phyloP scores from a whole-genome alignment of 2,329 filamentous ascomycete species.

The Botrytis cinerea region DNA sequence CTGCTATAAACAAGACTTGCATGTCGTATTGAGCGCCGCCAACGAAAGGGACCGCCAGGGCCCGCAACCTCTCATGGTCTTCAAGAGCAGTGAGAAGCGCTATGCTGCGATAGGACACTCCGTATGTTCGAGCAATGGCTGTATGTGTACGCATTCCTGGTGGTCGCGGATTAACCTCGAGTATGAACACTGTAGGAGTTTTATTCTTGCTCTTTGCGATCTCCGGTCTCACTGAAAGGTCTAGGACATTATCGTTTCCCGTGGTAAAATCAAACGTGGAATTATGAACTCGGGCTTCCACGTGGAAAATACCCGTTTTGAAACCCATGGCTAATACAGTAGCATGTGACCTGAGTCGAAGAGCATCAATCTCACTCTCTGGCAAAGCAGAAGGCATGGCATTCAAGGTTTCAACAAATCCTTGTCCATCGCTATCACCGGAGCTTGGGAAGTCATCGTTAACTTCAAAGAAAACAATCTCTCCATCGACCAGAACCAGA shows the following conservation, averaged over 20 bases:
- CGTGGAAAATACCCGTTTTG: neutral
- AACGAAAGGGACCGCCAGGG: neutral
- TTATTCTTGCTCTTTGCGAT: neutral
- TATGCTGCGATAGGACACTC: conserved; percentile 1
- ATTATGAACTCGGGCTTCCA: neutral
- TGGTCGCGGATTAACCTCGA: neutral
- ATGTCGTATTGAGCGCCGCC: conserved; percentile 1
- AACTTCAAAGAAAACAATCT: conserved; percentile 9
- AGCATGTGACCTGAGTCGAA: neutral
- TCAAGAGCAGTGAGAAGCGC: neutral
- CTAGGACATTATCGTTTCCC: neutral
- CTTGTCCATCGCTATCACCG: neutral
- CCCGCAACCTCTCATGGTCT: conserved; percentile 1
- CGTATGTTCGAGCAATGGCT: neutral
- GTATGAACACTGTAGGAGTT: neutral
- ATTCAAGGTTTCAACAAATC: neutral
- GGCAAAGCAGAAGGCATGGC: neutral
- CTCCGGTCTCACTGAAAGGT: neutral
- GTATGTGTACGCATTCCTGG: conserved; percentile 4
- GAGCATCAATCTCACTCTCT: neutral
- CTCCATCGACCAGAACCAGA: neutral
- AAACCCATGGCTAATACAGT: neutral
- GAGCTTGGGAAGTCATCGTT: conserved; percentile 6
- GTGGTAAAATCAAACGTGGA: neutral
- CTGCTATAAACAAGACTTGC: conserved; percentile 5